phyloP scores from a whole-genome alignment of 495 filamentous ascomycete species.

The Xylaria curta region DNA sequence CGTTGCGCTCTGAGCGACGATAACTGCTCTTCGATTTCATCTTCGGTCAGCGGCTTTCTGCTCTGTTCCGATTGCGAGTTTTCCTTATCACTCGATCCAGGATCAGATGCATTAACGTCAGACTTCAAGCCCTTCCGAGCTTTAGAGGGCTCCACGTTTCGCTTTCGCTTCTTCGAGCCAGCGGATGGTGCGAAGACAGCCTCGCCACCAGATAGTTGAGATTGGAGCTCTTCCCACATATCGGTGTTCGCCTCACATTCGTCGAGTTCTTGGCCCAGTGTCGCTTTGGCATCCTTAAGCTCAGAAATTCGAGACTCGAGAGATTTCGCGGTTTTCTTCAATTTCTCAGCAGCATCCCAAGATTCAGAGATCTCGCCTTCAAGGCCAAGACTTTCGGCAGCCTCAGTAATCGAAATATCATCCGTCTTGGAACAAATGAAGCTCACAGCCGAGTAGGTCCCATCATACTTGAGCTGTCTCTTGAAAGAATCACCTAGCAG shows the following conservation, averaged over 20 bases:
- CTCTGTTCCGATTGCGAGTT: conserved; percentile 29
- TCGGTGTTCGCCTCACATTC: conserved; percentile 44
- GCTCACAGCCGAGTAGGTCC: conserved; percentile 60
- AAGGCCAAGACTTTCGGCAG: conserved; percentile 43
- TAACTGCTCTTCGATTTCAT: conserved; percentile 35
- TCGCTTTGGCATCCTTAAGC: not conserved
- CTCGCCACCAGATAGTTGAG: conserved; percentile 53
- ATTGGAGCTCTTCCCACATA: conserved; percentile 55
- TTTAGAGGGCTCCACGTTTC: conserved; percentile 23
- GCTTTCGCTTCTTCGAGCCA: conserved; percentile 44
- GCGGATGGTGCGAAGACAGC: conserved; percentile 55
- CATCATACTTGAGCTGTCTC: conserved; percentile 70
- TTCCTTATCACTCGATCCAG: conserved; percentile 42
- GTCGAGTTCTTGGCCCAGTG: conserved; percentile 43
- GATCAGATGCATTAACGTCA: conserved; percentile 27
- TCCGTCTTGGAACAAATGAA: conserved; percentile 77
- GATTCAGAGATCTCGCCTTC: conserved; percentile 50
- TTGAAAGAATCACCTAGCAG: conserved; percentile 68
- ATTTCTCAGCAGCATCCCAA: conserved; percentile 27
- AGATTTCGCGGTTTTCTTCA: conserved; percentile 35
- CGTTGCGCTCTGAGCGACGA: conserved; percentile 38
- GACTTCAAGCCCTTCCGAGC: conserved; percentile 35
- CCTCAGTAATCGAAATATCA: conserved; percentile 59
- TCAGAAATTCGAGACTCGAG: conserved; percentile 47
- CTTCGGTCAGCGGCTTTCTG: conserved; percentile 29